Conservation (phyloP, 352 stramenopile genomes). For the Phytophthora hybrid region DNA sequence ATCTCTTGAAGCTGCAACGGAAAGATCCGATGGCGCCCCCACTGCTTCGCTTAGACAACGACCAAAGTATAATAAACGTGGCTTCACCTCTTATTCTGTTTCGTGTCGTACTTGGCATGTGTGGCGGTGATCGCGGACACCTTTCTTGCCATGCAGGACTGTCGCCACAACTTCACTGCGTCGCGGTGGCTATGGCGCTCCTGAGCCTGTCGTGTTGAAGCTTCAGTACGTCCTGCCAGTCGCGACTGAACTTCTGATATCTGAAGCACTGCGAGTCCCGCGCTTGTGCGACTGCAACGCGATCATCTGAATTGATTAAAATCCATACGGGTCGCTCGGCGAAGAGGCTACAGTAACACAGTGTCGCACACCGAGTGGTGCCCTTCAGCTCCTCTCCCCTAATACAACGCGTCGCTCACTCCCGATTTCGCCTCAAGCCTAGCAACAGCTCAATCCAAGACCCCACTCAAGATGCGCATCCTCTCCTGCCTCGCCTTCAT, state of each 20-base stretch:
- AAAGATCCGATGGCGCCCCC: not conserved
- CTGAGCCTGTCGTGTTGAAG: not conserved
- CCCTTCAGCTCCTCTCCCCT: constrained; percentile 2
- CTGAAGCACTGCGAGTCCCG: not conserved
- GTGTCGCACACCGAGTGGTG: constrained; percentile 17
- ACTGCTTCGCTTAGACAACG: not conserved
- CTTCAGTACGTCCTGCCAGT: not conserved
- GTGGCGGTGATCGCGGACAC: not conserved
- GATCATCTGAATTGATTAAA: constrained; percentile 35
- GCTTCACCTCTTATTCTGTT: not conserved
- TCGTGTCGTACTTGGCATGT: not conserved
- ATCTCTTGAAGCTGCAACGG: not conserved
- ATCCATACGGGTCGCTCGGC: constrained; percentile 20
- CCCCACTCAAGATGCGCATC: constrained; percentile 27
- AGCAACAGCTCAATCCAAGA: not conserved
- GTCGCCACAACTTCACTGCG: not conserved
- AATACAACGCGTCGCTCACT: constrained; percentile 29
- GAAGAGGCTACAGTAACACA: constrained; percentile 5
- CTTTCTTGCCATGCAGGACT: not conserved
- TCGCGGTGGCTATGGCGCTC: constrained; percentile 3
- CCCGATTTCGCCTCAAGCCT: constrained; percentile 12
- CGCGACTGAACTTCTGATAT: not conserved
- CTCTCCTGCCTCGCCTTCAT: constrained; percentile 27
- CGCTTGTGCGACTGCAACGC: not conserved
- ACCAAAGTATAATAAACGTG: not conserved